These are phyloP conservation scores for Leishmania gerbilli DNA, from an alignment of 208 protist genomes.

Conservation along the genomic window DNA sequence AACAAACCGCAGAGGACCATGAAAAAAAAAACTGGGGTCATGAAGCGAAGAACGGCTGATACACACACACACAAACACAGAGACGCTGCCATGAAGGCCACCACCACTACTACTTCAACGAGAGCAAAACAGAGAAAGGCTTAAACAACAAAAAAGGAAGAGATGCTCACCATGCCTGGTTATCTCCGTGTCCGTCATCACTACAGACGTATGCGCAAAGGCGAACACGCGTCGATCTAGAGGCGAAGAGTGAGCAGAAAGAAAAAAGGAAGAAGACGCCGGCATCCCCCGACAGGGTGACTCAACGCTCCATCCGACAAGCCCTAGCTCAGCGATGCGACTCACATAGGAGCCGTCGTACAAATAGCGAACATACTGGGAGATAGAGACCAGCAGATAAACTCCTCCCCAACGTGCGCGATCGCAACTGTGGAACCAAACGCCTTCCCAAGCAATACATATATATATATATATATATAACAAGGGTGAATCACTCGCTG, in stretches of 20 bases:
- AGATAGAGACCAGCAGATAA: neutral
- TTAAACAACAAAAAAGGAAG: neutral
- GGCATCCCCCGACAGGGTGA: neutral
- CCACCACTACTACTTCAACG: neutral
- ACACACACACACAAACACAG: conserved; percentile 4
- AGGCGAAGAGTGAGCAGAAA: neutral
- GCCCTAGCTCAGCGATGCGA: neutral
- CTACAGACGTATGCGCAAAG: neutral
- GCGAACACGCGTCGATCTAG: neutral
- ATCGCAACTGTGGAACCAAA: neutral
- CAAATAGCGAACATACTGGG: neutral
- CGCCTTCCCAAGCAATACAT: neutral
- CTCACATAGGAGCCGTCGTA: too few relatives aligned
- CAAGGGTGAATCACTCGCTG: neutral
- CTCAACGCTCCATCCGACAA: neutral
- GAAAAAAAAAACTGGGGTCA: neutral
- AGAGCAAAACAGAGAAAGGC: neutral
- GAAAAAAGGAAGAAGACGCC: neutral
- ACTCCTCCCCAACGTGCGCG: neutral
- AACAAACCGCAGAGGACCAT: neutral
- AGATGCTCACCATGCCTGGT: neutral
- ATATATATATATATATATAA: neutral
- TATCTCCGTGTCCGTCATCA: neutral
- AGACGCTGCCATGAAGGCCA: conserved; percentile 8
- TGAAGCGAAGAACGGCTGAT: neutral